Percentiles rank a stretch among this genome's conserved stretches.
phyloP scores from a whole-genome alignment of 306 rosid genomes.

The Myrica gale region DNA sequence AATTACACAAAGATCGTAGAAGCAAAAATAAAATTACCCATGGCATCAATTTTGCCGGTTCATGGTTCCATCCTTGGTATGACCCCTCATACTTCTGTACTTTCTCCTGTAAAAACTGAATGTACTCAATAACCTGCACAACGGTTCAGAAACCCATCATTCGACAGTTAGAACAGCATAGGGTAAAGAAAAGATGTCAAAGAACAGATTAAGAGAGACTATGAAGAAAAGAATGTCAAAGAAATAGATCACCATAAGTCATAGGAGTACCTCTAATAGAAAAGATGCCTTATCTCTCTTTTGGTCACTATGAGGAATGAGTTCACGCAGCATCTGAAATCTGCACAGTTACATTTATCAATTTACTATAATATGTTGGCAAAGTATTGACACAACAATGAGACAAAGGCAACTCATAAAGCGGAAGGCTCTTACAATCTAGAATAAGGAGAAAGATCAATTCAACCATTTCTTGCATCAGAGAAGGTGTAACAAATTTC shows the following conservation, averaged over 20 bases:
- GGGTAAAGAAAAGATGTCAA: conserved; percentile 1
- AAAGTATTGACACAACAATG: not conserved
- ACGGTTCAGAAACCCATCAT: conserved; percentile 13
- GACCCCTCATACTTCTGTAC: conserved; percentile 79
- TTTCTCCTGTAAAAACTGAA: conserved; percentile 86
- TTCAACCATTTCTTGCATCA: not conserved
- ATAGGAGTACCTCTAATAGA: conserved; percentile 66
- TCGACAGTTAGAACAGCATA: not conserved
- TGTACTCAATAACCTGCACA: conserved; percentile 83
- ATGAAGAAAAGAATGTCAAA: not conserved
- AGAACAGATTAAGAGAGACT: not conserved
- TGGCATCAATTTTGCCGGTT: conserved; percentile 61
- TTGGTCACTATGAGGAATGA: conserved; percentile 95
- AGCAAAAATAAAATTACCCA: conserved; percentile 51
- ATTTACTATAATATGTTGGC: conserved; percentile 3
- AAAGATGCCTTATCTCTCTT: conserved; percentile 99
- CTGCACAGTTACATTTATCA: conserved; percentile 41
- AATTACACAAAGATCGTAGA: conserved; percentile 18
- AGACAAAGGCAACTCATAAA: not conserved
- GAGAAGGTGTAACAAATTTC: not conserved
- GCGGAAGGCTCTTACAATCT: not conserved
- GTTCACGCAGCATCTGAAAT: conserved; percentile 88
- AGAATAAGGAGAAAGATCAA: not conserved
- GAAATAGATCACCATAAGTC: conserved; percentile 2
- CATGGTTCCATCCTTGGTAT: conserved; percentile 72